Evolutionary conservation across 176 grass and related monocot genomes (phyloP).

Genomic region (Zea mays): Zm-B73-REFERENCE-NAM-5.0 NC_050098.1:197999501-198000000

Average conservation of each 20-base stretch:
- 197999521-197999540: no score
- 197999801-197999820: constrained; percentile 43
- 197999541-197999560: no score
- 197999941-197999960: constrained; percentile 8
- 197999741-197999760: constrained; percentile 45
- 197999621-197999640: no score
- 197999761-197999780: constrained; percentile 9
- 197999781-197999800: constrained; percentile 11
- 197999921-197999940: constrained; percentile 14
- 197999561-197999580: no score
- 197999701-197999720: constrained; percentile 47
- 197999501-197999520: no score
- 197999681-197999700: no score
- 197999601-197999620: no score
- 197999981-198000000: no score
- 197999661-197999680: no score
- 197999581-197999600: no score
- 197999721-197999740: constrained; percentile 68
- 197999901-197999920: constrained; percentile 57
- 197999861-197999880: constrained; percentile 30
- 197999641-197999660: no score
- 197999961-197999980: no score
- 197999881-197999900: constrained; percentile 5
- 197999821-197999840: constrained; percentile 40
- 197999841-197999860: constrained; percentile 21